Base-by-base conservation (phyloP, 331 rosid species). In the Cydonia oblonga region DNA sequence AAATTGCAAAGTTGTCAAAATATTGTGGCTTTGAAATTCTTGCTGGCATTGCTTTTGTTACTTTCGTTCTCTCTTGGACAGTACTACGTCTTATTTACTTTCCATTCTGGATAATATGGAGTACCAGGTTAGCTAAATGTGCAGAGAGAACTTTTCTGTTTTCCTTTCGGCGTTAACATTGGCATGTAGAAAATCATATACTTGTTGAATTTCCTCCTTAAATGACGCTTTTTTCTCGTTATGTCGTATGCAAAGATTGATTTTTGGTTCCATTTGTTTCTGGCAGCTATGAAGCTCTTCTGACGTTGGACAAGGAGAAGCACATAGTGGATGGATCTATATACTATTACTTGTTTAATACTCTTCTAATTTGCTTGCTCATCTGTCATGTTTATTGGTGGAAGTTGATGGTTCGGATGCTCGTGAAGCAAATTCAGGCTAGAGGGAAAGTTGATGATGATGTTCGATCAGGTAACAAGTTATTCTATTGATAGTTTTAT, bases 91-190 rank as follows among this genome's bases (percentile, higher is more conserved):
- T 93, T 81, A 76, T 89, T 73, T 87, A 75, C 86, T 93, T 63
- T 58, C 97, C 98, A 42, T 89, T 91, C 62, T 91, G 98, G 97
- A 67, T 93, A 79, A 87, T 93, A 72, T 74, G 96, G 90, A 93
- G 98, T 68, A 93, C 98, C 72, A 85, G 98, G 98, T 93, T 73
- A 68, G 92, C 77, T 51, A 64, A 51, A 35, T 69, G 75, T 71
- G 51, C 61, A 32, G 51, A 33, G 54, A 69, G 30, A 9, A 3
- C 4, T 69, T 53, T 4, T 32, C 10, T 23, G 38, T 56, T 33
- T 56, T 11, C 26, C 26, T 22, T 56, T 4, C 15, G 5, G 7
- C 2, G 16, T 68, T 28, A 8, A 53, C 58, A 30, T 53, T 4
- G 46, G 67, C 40, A 38, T 18, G 38, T 14, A 35, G 57, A 35